Evolutionary conservation across 805 yeast genomes (phyloP).

Genomic region (Candida maesae): DNA sequence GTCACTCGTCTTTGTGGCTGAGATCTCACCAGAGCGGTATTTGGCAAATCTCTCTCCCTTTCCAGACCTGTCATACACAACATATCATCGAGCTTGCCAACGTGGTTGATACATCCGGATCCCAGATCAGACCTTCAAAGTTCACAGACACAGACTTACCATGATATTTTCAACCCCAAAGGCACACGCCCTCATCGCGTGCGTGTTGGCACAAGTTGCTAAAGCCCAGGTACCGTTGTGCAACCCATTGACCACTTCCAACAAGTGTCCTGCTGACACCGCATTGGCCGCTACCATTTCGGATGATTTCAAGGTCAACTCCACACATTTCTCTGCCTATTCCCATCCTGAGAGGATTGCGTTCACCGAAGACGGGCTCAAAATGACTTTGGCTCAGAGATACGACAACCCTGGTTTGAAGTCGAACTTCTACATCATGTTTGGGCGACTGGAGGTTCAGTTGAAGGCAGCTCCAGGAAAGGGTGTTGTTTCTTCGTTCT

Average conservation of each 20-base stretch:
- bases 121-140: too few species aligned
- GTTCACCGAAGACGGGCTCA: conserved; percentile 54
- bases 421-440: conserved; percentile 83
- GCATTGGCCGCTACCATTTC: conserved; percentile 59
- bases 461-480: conserved; percentile 71
- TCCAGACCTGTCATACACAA: too few species aligned
- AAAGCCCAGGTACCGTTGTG: conserved; percentile 30
- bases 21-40: too few species aligned
- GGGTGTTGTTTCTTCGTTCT: conserved; percentile 80
- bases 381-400: conserved; percentile 53
- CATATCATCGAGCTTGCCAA: too few species aligned
- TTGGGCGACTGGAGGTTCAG: conserved; percentile 74
- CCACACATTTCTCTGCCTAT: conserved; percentile 40
- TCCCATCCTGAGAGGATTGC: conserved; percentile 42
- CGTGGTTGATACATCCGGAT: too few species aligned
- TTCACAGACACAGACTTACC: too few species aligned
- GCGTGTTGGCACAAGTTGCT: conserved; percentile 5
- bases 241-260: conserved; percentile 37
- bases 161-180: not conserved
- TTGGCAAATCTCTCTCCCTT: too few species aligned
- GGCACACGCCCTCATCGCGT: not conserved
- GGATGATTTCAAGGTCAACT: conserved; percentile 48
- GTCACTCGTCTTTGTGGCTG: not conserved
- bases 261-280: conserved; percentile 43
- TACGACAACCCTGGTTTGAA: conserved; percentile 75